Conservation (phyloP, 2,329 filamentous ascomycete genomes). For the Exophiala xenobiotica region DNA sequence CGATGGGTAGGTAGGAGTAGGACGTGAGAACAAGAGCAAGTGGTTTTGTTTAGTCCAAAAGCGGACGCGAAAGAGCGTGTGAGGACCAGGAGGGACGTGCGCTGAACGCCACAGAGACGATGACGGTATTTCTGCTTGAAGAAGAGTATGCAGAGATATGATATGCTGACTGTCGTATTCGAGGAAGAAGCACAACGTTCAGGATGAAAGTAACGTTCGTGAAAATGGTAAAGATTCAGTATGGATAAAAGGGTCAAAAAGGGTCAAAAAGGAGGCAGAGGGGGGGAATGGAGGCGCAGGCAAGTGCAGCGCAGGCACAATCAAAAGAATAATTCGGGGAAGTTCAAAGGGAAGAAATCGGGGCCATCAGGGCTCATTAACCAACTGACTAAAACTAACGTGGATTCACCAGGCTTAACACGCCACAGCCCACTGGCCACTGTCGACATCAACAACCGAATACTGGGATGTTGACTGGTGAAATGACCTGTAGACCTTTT, state of each 20-base stretch:
- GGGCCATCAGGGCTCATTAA: background rate
- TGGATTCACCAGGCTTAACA: no score
- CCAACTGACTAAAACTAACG: no score
- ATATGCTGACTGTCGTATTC: background rate
- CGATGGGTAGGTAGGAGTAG: background rate
- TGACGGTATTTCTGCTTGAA: background rate
- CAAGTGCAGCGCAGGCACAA: background rate
- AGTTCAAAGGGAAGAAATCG: background rate
- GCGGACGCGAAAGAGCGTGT: background rate
- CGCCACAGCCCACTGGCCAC: no score
- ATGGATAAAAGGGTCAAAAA: background rate
- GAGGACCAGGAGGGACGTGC: background rate
- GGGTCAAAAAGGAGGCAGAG: background rate
- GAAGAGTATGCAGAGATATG: background rate
- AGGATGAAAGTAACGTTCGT: no score
- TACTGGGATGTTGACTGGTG: no score
- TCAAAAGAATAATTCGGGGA: background rate
- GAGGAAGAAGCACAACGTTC: no score
- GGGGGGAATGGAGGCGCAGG: background rate
- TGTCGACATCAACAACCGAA: no score
- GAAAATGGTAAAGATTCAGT: no score
- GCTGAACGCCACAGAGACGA: background rate
- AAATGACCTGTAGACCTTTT: no score
- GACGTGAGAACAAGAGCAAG: background rate
- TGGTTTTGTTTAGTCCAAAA: background rate